Conservation (phyloP, 495 filamentous ascomycete species). For the Umbilicaria muhlenbergii region DNA sequence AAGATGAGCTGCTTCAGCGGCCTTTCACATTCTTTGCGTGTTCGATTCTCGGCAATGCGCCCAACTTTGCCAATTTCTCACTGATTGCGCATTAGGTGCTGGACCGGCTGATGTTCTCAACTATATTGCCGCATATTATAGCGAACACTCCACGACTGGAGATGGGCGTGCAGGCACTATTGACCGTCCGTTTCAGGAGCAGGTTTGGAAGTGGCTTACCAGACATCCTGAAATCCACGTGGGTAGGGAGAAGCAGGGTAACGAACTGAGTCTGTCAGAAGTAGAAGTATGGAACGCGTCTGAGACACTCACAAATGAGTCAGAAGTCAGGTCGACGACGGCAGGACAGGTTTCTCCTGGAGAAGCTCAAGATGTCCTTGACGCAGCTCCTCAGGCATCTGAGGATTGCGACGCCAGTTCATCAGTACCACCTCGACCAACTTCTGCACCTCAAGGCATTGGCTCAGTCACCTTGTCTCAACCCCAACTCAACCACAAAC, state of each 20-base stretch:
- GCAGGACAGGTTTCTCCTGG: neutral
- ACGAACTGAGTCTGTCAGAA: slow-evolving; percentile 30
- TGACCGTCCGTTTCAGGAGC: slow-evolving; percentile 33
- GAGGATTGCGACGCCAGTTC: slow-evolving; percentile 3
- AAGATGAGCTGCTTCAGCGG: no score
- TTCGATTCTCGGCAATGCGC: neutral
- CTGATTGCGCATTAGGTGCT: slow-evolving; percentile 20
- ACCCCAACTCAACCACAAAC: neutral
- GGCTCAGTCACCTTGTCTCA: neutral
- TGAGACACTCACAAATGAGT: neutral
- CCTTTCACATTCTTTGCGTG: slow-evolving; percentile 8
- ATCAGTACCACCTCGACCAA: slow-evolving; percentile 1
- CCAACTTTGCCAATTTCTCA: neutral
- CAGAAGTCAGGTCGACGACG: no score
- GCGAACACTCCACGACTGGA: neutral
- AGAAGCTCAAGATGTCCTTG: neutral
- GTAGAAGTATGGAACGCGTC: slow-evolving; percentile 17
- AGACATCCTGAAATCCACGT: slow-evolving; percentile 36
- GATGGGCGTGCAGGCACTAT: slow-evolving; percentile 15
- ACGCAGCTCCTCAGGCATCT: slow-evolving; percentile 6
- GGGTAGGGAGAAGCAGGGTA: slow-evolving; percentile 24
- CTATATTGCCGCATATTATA: slow-evolving; percentile 26
- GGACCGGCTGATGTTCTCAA: slow-evolving; percentile 23
- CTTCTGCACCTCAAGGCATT: neutral
- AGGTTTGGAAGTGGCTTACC: slow-evolving; percentile 41